phyloP scores from a whole-genome alignment of 1,139 yeast genomes.

The Diutina sp. region DNA sequence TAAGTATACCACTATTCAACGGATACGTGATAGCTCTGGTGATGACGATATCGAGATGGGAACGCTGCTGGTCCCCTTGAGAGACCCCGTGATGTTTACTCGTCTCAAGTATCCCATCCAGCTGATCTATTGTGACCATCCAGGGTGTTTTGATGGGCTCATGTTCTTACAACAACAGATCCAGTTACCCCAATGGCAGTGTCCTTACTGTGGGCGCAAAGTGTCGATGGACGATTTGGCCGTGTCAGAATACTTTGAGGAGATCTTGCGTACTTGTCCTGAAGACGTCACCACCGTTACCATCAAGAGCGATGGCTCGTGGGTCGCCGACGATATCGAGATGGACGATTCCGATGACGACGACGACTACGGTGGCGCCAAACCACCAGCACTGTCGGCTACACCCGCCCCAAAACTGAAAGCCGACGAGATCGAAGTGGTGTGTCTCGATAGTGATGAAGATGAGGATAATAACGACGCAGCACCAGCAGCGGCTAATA shows the following conservation, averaged over 20 bases:
- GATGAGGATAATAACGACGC: conserved; percentile 8
- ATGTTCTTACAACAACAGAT: conserved; percentile 48
- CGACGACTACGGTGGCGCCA: conserved; percentile 2
- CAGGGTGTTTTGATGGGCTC: conserved; percentile 61
- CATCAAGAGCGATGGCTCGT: conserved; percentile 44
- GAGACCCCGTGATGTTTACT: conserved; percentile 55
- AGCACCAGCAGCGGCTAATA: neutral
- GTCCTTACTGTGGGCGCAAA: conserved; percentile 47
- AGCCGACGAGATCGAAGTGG: conserved; percentile 10
- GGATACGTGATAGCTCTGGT: conserved; percentile 20
- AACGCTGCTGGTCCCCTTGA: conserved; percentile 41
- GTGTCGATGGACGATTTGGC: conserved; percentile 40
- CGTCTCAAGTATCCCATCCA: conserved; percentile 49
- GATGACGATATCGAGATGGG: conserved; percentile 49
- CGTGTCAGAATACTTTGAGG: conserved; percentile 46
- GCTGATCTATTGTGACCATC: conserved; percentile 46
- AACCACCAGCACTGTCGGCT: neutral
- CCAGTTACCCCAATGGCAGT: conserved; percentile 53
- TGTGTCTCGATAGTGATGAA: conserved; percentile 16
- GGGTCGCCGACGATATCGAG: conserved; percentile 23
- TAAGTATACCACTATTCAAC: conserved; percentile 28
- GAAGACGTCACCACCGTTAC: conserved; percentile 41
- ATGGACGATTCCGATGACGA: conserved; percentile 4
- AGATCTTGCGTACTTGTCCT: conserved; percentile 30
- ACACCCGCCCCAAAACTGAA: neutral